Evolutionary conservation across 2,329 filamentous ascomycete genomes (phyloP).

Genomic region (Basipetospora chlamydospora): DNA sequence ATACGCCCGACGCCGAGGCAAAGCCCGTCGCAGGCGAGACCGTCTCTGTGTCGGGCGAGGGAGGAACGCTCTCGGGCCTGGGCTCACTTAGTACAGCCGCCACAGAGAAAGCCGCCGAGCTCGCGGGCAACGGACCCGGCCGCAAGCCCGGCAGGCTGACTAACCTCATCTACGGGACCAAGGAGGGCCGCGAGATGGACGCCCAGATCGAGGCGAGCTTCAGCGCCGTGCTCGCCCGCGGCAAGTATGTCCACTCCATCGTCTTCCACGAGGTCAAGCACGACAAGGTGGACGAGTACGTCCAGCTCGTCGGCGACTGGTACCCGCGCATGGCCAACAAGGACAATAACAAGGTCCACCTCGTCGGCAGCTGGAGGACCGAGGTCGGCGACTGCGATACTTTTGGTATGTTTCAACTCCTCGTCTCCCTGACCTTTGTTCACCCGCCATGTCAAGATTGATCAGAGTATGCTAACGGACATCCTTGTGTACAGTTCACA

Average conservation of each 20-base stretch:
- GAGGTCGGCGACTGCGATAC: conserved; percentile 96
- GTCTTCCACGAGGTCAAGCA: conserved; percentile 93
- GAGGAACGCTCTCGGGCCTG: too few species aligned
- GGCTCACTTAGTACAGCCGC: conserved; percentile 48
- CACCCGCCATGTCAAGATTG: too few species aligned
- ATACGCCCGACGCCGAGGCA: too few species aligned
- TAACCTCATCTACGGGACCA: conserved; percentile 90
- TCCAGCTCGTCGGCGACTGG: conserved; percentile 76
- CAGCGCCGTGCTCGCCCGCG: conserved; percentile 82
- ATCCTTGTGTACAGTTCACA: conserved; percentile 55
- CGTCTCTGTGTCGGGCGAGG: too few species aligned
- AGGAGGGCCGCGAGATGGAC: conserved; percentile 86
- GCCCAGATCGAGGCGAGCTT: conserved; percentile 93
- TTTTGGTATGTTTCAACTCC: conserved; percentile 50
- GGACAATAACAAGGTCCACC: conserved; percentile 82
- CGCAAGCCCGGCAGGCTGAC: conserved; percentile 63
- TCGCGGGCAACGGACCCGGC: conserved; percentile 30
- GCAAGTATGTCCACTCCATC: conserved; percentile 97
- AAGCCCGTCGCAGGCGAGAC: too few species aligned
- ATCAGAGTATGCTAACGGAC: not conserved
- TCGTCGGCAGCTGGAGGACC: conserved; percentile 96
- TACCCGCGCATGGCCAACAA: conserved; percentile 79
- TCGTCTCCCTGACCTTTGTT: too few species aligned
- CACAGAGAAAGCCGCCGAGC: conserved; percentile 14
- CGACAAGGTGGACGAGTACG: conserved; percentile 90